Percentiles rank a stretch among this genome's conserved stretches.
phyloP scores from a whole-genome alignment of 345 rosid genomes.

The Ailanthus altissimus region DNA sequence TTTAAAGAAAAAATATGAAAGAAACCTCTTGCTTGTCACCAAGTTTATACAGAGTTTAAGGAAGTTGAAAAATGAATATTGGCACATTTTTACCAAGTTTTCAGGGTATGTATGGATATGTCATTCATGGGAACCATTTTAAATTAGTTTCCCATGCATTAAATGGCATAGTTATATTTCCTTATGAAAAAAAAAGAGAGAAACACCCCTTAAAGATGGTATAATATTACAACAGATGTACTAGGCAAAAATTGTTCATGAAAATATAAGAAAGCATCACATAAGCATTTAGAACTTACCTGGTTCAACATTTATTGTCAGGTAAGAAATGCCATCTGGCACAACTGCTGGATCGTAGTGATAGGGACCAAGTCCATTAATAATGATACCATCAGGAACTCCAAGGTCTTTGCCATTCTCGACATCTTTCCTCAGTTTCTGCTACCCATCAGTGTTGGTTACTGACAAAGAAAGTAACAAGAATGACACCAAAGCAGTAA shows the following conservation, averaged over 20 bases:
- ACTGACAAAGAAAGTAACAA: conserved; percentile 10
- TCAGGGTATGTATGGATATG: neutral
- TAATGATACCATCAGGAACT: conserved; percentile 73
- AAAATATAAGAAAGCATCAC: neutral
- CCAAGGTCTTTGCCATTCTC: conserved; percentile 60
- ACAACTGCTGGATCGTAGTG: conserved; percentile 55
- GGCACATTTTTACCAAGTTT: neutral
- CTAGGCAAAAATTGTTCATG: too few species aligned
- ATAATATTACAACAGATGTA: too few species aligned
- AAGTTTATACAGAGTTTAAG: neutral
- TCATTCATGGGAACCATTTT: neutral
- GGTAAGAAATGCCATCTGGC: conserved; percentile 52
- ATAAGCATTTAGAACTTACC: conserved; percentile 42
- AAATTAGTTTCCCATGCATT: neutral
- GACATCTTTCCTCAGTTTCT: conserved; percentile 74
- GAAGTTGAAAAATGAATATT: neutral
- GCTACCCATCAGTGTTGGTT: conserved; percentile 27
- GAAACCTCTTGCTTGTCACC: neutral
- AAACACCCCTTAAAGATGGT: too few species aligned
- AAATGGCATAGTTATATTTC: neutral
- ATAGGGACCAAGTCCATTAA: conserved; percentile 86
- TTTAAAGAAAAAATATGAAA: neutral
- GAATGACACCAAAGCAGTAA: conserved; percentile 17
- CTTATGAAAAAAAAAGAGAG: too few species aligned
- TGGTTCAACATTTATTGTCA: conserved; percentile 74